Base-by-base conservation (phyloP, 2,329 filamentous ascomycete species). In the Fusarium sp. region DNA sequence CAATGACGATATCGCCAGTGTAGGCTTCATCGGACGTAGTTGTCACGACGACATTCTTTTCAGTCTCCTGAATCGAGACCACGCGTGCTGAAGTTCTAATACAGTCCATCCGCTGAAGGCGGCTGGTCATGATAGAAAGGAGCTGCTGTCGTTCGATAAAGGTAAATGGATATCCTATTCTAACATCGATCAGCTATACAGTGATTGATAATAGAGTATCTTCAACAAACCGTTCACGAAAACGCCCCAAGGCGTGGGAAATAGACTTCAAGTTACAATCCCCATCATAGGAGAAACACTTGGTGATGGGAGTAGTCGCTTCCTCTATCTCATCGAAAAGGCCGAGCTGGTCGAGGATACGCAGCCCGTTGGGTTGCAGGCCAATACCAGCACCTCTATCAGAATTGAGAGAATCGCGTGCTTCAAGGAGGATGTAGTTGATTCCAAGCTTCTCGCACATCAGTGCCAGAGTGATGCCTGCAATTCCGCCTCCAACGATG, bases 371-470 rank as follows among this genome's bases (percentile, higher is more conserved):
- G 7, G 51, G 51, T 22, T 54, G 51, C 11, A 54, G 8, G 6
- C 51, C 51, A 14, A 54, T 54, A 3, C 51, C 51, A 28, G 51
- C 51, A 8, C 51, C 51, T 48, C 51, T 37, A 5, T 54, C 51
- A 19, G 51, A 54, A 43, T 54, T 43, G 4, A 54, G 51, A 15
- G 41, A 48, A 24, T 54, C 24, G 0, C 51, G 51, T 0, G 41
- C 43, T 11, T 54, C 51, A 0, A 54, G 51, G 2, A 54, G 51
- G 11, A 54, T n/a, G 33, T 54, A 54, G 24, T 32, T 54, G 15
- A 54, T 48, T n/a, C 15, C 13, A 11, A 54, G 51, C n/a, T 22
- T 54, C 43, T 54, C 41, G 2, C n/a, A 37, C 41, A 54, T 54
- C n/a, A 54, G 22, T 6, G 51, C 51, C 1, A 54, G 41, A 28